A percentile compares a stretch with the other conserved stretches of the same genome.
Conservation (phyloP, 2,329 filamentous ascomycete genomes). For the Sclerotinia spermophila region DNA sequence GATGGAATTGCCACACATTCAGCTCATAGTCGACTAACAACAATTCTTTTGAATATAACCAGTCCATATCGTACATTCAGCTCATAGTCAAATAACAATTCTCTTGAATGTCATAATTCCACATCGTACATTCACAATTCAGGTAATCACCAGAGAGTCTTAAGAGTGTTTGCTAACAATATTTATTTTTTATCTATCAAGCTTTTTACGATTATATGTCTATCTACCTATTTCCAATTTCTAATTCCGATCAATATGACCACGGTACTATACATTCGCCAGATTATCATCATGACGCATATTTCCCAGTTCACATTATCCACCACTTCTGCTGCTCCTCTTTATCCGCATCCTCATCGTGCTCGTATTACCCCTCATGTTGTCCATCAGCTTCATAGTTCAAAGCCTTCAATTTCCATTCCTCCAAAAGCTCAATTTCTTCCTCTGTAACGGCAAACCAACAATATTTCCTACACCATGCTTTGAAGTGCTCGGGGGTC, state of each 20-base stretch:
- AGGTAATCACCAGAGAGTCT: neutral
- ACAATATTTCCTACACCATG: neutral
- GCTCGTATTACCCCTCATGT: neutral
- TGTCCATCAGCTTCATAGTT: neutral
- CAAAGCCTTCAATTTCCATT: neutral
- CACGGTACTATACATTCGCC: neutral
- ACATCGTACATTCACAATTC: neutral
- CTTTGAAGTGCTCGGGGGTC: neutral
- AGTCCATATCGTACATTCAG: no score
- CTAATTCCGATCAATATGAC: neutral
- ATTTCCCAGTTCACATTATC: neutral
- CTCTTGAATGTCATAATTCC: rapidly evolving
- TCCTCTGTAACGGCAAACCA: neutral
- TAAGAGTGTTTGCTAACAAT: neutral
- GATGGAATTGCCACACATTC: no score
- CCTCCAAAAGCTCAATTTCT: neutral
- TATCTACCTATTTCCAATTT: neutral
- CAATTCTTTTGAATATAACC: no score
- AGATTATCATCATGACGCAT: neutral
- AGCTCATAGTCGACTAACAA: no score
- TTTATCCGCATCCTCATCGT: neutral
- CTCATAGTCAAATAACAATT: no score
- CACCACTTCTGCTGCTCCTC: neutral
- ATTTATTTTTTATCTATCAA: rapidly evolving
- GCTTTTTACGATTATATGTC: rapidly evolving